Evolutionary conservation across 768 basidiomycete genomes (phyloP).

Genomic region (Suillus cothurnatus): DNA sequence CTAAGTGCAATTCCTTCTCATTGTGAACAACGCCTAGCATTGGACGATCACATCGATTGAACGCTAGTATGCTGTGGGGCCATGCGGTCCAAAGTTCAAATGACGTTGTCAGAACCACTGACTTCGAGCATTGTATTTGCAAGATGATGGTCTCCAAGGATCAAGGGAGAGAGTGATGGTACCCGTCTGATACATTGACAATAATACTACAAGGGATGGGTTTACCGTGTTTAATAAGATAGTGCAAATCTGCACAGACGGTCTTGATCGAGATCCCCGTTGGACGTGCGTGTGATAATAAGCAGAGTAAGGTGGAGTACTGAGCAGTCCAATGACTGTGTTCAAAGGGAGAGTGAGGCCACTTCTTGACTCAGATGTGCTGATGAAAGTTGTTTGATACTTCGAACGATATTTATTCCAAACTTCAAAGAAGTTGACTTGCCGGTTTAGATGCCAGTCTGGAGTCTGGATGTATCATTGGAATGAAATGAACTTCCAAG

Average conservation of each 20-base stretch:
- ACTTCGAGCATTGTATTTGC: not conserved
- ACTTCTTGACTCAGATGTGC: not conserved
- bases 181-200: not conserved
- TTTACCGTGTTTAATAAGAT: not conserved
- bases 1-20: not conserved
- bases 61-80: not conserved
- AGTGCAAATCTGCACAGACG: not conserved
- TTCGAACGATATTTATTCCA: not conserved
- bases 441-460: no score
- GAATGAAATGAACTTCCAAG: not conserved
- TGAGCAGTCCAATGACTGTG: no score
- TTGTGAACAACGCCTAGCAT: not conserved
- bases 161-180: not conserved
- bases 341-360: not conserved
- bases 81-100: not conserved
- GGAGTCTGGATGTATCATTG: not conserved
- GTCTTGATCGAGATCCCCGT: not conserved
- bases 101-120: not conserved
- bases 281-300: not conserved
- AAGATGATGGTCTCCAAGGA: not conserved
- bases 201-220: not conserved
- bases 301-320: not conserved
- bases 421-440: not conserved
- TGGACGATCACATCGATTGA: not conserved
- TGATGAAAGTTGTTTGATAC: not conserved